phyloP scores from a whole-genome alignment of 2,329 filamentous ascomycete genomes.

The Cercospora sp. region DNA sequence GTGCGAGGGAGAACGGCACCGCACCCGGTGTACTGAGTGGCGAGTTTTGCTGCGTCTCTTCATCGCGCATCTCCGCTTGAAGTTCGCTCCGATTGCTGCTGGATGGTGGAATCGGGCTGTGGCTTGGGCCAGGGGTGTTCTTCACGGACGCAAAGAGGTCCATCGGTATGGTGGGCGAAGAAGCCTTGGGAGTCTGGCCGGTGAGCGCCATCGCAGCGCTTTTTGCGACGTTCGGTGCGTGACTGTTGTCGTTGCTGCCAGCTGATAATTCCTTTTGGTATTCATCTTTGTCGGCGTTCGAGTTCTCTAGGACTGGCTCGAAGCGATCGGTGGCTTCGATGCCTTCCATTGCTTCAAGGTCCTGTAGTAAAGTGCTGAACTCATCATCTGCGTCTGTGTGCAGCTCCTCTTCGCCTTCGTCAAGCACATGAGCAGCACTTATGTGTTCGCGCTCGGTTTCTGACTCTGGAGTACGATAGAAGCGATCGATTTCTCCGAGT shows the following conservation, averaged over 20 bases:
- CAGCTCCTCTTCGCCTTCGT: neutral
- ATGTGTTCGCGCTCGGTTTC: neutral
- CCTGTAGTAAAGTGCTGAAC: constrained; percentile 1
- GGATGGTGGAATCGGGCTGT: constrained; percentile 2
- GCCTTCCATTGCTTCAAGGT: constrained; percentile 11
- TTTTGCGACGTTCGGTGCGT: neutral
- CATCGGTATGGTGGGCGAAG: neutral
- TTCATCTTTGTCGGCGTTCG: neutral
- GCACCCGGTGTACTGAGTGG: neutral
- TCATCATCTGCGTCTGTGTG: neutral
- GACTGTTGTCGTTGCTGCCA: neutral
- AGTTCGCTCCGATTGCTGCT: constrained; percentile 20
- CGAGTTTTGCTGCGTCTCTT: constrained; percentile 18
- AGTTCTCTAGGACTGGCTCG: neutral
- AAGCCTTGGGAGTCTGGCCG: neutral
- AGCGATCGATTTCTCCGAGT: constrained; percentile 22
- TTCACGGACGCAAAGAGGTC: neutral
- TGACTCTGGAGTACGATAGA: neutral
- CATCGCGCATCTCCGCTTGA: constrained; percentile 27
- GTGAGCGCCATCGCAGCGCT: neutral
- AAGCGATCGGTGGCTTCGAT: neutral
- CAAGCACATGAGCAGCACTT: neutral
- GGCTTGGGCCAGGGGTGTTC: neutral
- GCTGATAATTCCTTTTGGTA: neutral
- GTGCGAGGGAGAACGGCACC: neutral